Conservation (phyloP, 495 filamentous ascomycete genomes). For the Trichoderma virens region DNA sequence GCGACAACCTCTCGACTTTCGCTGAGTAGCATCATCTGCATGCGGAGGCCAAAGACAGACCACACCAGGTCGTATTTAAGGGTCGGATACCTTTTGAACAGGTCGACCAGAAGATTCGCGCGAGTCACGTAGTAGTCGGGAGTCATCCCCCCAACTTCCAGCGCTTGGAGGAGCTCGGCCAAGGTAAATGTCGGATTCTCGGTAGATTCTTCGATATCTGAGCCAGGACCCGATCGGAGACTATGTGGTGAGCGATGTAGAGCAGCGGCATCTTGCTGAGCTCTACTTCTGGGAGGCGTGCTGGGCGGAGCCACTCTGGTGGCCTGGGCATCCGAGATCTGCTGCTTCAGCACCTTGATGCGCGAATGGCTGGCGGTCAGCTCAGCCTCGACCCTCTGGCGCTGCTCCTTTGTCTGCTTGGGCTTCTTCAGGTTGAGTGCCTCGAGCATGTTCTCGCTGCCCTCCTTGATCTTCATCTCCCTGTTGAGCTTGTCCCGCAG, state of each 20-base stretch:
- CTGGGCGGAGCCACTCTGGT: conserved; percentile 57
- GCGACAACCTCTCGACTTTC: conserved; percentile 94
- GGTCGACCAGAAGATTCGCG: conserved; percentile 82
- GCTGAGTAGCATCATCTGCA: conserved; percentile 91
- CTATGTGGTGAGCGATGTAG: conserved; percentile 54
- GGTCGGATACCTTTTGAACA: conserved; percentile 88
- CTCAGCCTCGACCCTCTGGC: conserved; percentile 79
- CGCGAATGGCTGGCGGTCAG: conserved; percentile 84
- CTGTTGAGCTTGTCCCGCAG: conserved; percentile 79
- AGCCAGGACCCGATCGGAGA: conserved; percentile 40
- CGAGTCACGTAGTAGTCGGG: conserved; percentile 91
- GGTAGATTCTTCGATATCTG: conserved; percentile 59
- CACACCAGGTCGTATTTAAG: conserved; percentile 94
- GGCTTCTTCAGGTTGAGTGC: conserved; percentile 89
- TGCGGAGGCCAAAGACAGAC: conserved; percentile 84
- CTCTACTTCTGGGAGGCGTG: conserved; percentile 66
- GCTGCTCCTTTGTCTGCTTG: conserved; percentile 90
- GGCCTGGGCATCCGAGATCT: conserved; percentile 62
- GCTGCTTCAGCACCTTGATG: conserved; percentile 71
- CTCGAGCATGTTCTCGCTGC: conserved; percentile 94
- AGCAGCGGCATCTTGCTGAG: conserved; percentile 52
- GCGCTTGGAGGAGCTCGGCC: conserved; percentile 74
- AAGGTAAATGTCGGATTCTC: conserved; percentile 89
- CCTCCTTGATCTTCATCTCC: conserved; percentile 94
- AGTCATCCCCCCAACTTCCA: conserved; percentile 79